Base-by-base conservation (phyloP, 2,329 filamentous ascomycete species). In the Aspergillus phoenicis region DNA sequence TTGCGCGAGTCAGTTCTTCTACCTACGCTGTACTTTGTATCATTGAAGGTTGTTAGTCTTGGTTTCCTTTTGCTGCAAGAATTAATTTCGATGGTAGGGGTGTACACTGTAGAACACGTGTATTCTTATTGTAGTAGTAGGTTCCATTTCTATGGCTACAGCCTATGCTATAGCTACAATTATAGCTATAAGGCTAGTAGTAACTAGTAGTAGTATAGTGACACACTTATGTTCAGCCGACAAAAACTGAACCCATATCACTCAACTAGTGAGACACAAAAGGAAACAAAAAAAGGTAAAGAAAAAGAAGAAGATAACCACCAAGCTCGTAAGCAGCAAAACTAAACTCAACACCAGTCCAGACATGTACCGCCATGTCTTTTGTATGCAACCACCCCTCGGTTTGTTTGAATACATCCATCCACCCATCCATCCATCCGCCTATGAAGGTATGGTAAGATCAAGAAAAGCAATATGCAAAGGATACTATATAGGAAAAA, bases 221-320 rank as follows among this genome's bases (percentile, higher is more conserved):
- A 30, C 28, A 30, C 28, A 30, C 30, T 4, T 4, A 36, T 11
- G 30, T 36, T 11, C 30, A 13, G 30, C 10, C 30, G 5, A 36
- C 4, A 2, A 36, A 4, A 36, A 36, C 11, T 36, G 30, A 13
- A 13, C 30, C 11, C 30, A 36, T 3, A 26, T 26, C 6, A 26
- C 26, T 26, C 17, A 62, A 52, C 61, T 59, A 62, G 39, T 47
- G 55, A 62, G 45, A 57, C 36, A 58, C 38, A 26, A 26, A 30
- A 55, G 6, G 17, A 54, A 53, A 51, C 33, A 45, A 56, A 41
- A 20, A 20, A 30, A 36, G 49, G 57, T 56, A 33, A 39, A 48
- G 41, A 10, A 24, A 41, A 41, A 39, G 15, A 55, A 51, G 28
- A 51, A 11, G 11, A 52, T 45, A 56, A 56, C 41, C 41, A 22